These are phyloP conservation scores for Erysiphe pulchra DNA, from an alignment of 2,329 filamentous ascomycete species.

Conservation along the genomic window DNA sequence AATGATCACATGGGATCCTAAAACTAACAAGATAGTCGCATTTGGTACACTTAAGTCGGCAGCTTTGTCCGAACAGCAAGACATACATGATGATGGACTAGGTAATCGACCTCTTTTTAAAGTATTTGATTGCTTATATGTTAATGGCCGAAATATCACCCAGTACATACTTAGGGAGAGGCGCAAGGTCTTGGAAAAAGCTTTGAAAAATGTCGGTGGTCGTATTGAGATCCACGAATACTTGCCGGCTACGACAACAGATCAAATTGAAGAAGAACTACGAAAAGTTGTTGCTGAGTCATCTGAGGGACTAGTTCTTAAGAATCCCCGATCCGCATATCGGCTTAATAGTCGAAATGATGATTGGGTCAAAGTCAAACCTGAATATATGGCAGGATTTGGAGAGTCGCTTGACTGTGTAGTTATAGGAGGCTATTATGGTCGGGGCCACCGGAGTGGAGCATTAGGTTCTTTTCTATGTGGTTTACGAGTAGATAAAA, in stretches of 20 bases:
- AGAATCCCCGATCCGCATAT: conserved; percentile 77
- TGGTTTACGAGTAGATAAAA: conserved; percentile 51
- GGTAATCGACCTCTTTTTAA: conserved; percentile 55
- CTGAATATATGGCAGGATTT: conserved; percentile 93
- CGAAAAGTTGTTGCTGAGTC: conserved; percentile 65
- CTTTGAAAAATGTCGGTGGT: conserved; percentile 42
- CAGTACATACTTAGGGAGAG: conserved; percentile 65
- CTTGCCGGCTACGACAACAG: conserved; percentile 34
- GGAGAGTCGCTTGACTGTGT: conserved; percentile 81
- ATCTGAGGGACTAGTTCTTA: conserved; percentile 75
- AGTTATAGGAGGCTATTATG: conserved; percentile 79
- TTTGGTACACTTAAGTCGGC: conserved; percentile 91
- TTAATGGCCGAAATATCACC: conserved; percentile 61
- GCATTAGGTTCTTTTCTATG: conserved; percentile 72
- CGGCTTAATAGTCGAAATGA: conserved; percentile 72
- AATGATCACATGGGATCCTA: conserved; percentile 95
- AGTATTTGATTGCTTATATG: conserved; percentile 73
- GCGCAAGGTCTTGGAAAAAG: conserved; percentile 43
- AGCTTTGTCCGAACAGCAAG: conserved; percentile 53
- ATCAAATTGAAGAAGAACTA: conserved; percentile 55
- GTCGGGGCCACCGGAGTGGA: conserved; percentile 64
- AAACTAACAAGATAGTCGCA: conserved; percentile 56
- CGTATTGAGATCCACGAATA: conserved; percentile 66
- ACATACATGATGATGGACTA: conserved; percentile 27
- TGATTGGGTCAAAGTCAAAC: conserved; percentile 97